Conservation (phyloP, 2,329 filamentous ascomycete species). For the Fusarium heterosporum region DNA sequence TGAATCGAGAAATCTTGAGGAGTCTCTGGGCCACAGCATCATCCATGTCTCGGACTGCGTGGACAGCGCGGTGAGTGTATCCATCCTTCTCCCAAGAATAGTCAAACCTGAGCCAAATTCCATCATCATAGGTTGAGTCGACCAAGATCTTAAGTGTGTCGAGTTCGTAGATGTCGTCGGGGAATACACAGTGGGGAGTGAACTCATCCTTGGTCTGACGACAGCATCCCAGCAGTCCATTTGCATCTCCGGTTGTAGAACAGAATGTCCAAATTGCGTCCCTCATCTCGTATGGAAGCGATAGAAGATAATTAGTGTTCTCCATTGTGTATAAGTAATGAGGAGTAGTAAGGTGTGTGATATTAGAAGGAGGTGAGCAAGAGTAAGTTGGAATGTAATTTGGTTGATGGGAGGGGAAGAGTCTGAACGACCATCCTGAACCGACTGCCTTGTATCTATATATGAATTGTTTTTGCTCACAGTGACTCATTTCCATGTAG, state of each 20-base stretch:
- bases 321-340: background rate
- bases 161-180: background rate
- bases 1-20: background rate
- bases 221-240: constrained; percentile 18
- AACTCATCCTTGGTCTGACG: constrained; percentile 17
- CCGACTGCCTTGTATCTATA: no score
- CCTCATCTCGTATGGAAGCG: constrained; percentile 25
- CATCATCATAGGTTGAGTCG: constrained; percentile 19
- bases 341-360: background rate
- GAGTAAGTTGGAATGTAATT: background rate
- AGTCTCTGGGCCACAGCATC: constrained; percentile 8
- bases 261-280: constrained; percentile 16
- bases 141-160: constrained; percentile 4
- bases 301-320: background rate
- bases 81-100: constrained; percentile 4
- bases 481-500: no score
- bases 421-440: no score
- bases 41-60: constrained; percentile 6
- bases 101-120: constrained; percentile 24
- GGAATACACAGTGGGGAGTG: background rate
- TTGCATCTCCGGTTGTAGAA: background rate
- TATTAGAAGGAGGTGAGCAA: background rate
- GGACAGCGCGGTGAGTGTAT: background rate
- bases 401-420: background rate
- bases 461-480: no score